Base-by-base conservation (phyloP, 2,329 filamentous ascomycete species). In the Leptographium galeiforme region DNA sequence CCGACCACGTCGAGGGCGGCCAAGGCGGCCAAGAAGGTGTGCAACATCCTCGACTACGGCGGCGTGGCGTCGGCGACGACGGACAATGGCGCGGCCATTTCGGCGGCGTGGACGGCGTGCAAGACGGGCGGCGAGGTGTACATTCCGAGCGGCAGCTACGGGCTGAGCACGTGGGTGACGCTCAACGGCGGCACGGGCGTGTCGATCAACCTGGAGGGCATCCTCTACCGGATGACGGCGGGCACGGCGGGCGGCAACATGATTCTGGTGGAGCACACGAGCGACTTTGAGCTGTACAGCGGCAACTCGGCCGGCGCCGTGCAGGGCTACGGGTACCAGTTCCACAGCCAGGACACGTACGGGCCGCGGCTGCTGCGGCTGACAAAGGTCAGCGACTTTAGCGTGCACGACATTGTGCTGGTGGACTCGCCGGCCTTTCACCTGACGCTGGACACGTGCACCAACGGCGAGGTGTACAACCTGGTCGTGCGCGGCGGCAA, bases 401-500 rank as follows among this genome's bases (percentile, higher is more conserved):
- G 70, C 10, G 66, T 76, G 5, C 73, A 77, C 58, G 74, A 76
- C 54, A 63, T 77, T 51, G 63, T 66, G 4, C 67, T 76, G 1
- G 70, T 75, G 16, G 74, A 77, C 55, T 66, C 58, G 13, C 57
- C 58, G 14, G 56, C 55, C 13, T 62, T 62, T 46, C 61, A 62
- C 34, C 52, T 62, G 13, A 57, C 56, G 10, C 30, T 62, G 11
- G 61, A 61, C 47, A 56, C 67, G 13, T 72, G 68, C 62, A 65
- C 64, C 33, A 72, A 71, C 56, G 75, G 74, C 40, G 75, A 78
- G 59, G 64, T 76, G 5, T 78, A 77, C 66, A 78, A 78, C 61
- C 69, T 75, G 64, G 69, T 72, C n/a, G 72, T 78, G 50, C 71
- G 72, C 4, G 75, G 75, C 30, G 73, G 68, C 13, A 68, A 75